Base-by-base conservation (phyloP, 2,329 filamentous ascomycete species). In the Neonectria sp. region DNA sequence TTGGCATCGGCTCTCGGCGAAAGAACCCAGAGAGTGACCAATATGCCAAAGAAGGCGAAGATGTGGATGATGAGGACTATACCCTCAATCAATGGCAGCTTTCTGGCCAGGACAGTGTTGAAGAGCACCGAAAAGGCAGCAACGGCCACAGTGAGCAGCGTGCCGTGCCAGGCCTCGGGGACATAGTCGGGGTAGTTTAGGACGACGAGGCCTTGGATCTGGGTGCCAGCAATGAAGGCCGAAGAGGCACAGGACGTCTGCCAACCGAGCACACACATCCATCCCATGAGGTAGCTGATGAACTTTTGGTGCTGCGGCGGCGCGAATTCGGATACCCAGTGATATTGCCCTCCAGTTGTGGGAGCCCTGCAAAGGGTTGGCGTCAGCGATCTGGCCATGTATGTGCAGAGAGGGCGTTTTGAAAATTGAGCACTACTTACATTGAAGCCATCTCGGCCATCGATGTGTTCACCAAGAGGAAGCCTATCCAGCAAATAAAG, bases 341-440 rank as follows among this genome's bases (percentile, higher is more conserved):
- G 86, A 68, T 89, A 89, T 70, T 90, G 87, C 2, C 88, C 88
- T 25, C 88, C 87, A 7, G 84, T 83, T 0, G 86, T 90, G 0
- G 88, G 88, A 3, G 86, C 86, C 72, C 72, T 74, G 17, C 0
- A 21, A 12, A 37, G 12, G 13, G 1, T 25, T 53, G 2, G 31
- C 1, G 59, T 69, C 0, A 73, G 46, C 12, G 13, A 45, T n/a
- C 7, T 15, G 6, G 3, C 1, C 2, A n/a, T 9, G 51, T 27
- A n/a, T 15, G 27, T 35, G 15, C 2, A 37, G 4, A 45, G 37
- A 24, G 51, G 12, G 17, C 13, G 11, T 43, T 9, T 37, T 59
- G 15, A 25, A n/a, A 31, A 21, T 53, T 40, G 40, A n/a, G 17
- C 0, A 0, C 1, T 4, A 46, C 71, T 24, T 8, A 74, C 81